Evolutionary conservation across 257 asterid species (phyloP), one percentile per base, ranked within the genome.

Genomic region (Fraxinus americana): DNA sequence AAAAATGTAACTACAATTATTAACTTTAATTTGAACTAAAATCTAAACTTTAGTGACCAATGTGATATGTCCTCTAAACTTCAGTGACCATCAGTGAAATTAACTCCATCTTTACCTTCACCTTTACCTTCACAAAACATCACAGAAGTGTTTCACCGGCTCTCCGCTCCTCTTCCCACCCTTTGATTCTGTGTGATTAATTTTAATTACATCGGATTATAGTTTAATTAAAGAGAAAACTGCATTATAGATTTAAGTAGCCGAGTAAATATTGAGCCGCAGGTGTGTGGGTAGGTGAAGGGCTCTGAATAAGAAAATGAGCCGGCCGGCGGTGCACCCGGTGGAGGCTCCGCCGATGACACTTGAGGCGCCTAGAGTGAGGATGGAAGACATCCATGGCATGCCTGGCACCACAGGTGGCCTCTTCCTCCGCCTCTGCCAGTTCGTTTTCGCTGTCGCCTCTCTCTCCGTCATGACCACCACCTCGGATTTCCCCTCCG

Each of bases 321-420:
- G 94, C 87, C 81, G 93, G 41, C 96, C 98, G 83, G 89, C 88
- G 82, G 97, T 93, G 76, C 97, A 91, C 75, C 98, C 98, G 79
- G 90, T 91, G 86, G 97, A 90, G 72, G 82, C 81, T 67, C 80
- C 88, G 16, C 86, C 88, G 48, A 79, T 85, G 81, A 72, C 73
- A n/a, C 71, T 82, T 1, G 93, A 78, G 57, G 86, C 70, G 65
- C 91, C 89, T 13, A 85, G 90, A 69, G 85, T 83, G 52, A 86
- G 96, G 87, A 88, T 91, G 94, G 86, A 88, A 77, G 94, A 93
- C 77, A 76, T 90, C 25, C 98, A 88, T 84, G 98, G 98, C 74
- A 90, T 89, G 94, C 66, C 91, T 65, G 97, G 97, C 19, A 91
- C 97, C 34, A 68, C 81, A 76, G 97, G 92, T 67, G 94, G 96